phyloP scores from a whole-genome alignment of 768 basidiomycete genomes.

The Rhizopogon rudus region DNA sequence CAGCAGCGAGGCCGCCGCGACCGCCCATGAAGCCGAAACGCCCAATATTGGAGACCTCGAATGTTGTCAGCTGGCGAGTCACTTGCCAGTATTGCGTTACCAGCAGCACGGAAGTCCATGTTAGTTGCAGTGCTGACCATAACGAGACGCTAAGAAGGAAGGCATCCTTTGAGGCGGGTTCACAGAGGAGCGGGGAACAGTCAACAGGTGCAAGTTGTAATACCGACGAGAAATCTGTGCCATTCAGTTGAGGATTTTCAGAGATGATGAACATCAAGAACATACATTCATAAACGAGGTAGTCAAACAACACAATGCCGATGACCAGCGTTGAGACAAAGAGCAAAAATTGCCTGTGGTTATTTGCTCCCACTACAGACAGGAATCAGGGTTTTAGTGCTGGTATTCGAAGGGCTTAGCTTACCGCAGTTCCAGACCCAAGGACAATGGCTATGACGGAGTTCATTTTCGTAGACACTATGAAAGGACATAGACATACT shows the following conservation, averaged over 20 bases:
- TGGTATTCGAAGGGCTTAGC: conserved; percentile 18
- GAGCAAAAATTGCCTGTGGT: conserved; percentile 94
- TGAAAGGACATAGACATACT: conserved; percentile 48
- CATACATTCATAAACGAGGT: conserved; percentile 80
- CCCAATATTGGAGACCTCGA: conserved; percentile 93
- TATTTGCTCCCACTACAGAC: conserved; percentile 74
- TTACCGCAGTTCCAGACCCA: conserved; percentile 99
- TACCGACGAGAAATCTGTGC: conserved; percentile 51
- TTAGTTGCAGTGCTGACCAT: conserved; percentile 93
- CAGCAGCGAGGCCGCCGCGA: conserved; percentile 62
- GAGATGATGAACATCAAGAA: conserved; percentile 6
- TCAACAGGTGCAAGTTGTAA: conserved; percentile 11
- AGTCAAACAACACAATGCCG: conserved; percentile 79
- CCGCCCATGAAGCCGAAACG: conserved; percentile 98
- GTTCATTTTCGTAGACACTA: conserved; percentile 1
- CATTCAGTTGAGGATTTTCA: not conserved
- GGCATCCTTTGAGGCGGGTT: conserved; percentile 63
- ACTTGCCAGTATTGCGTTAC: conserved; percentile 90
- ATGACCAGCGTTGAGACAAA: conserved; percentile 84
- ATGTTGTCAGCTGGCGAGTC: conserved; percentile 89
- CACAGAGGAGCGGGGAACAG: conserved; percentile 49
- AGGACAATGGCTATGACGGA: conserved; percentile 75
- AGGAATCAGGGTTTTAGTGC: not conserved
- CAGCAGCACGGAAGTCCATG: conserved; percentile 89
- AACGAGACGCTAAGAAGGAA: conserved; percentile 78